Conservation (phyloP, 2,329 filamentous ascomycete genomes). For the Ceratocystis huliohia region DNA sequence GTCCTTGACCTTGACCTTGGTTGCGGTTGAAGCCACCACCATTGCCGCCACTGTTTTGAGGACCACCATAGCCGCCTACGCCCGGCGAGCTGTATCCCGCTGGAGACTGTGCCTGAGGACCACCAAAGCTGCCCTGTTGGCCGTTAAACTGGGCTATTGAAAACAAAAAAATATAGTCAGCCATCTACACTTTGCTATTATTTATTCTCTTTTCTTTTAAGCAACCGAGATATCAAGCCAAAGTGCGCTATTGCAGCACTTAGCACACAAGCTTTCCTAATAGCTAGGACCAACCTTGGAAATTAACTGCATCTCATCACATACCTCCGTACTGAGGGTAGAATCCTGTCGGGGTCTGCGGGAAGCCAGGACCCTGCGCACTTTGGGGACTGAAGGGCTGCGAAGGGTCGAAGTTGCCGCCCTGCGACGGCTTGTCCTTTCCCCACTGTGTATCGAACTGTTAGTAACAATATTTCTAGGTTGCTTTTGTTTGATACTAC, state of each 20-base stretch:
- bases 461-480: slow-evolving; percentile 24
- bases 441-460: slow-evolving; percentile 59
- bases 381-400: slow-evolving; percentile 60
- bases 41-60: slow-evolving; percentile 69
- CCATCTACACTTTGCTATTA: slow-evolving; percentile 19
- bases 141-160: slow-evolving; percentile 43
- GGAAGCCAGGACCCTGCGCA: slow-evolving; percentile 58
- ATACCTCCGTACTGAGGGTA: slow-evolving; percentile 88
- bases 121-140: slow-evolving; percentile 55
- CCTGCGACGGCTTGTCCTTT: slow-evolving; percentile 87
- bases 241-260: neutral
- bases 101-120: slow-evolving; percentile 44
- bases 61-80: slow-evolving; percentile 56
- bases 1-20: slow-evolving; percentile 40
- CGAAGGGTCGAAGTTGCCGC: slow-evolving; percentile 65
- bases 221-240: neutral
- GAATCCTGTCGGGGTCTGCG: slow-evolving; percentile 66
- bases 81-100: slow-evolving; percentile 52
- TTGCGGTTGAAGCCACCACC: slow-evolving; percentile 39
- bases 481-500: neutral
- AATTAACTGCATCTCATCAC: slow-evolving; percentile 25
- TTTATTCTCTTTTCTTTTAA: neutral
- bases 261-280: neutral
- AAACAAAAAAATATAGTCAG: slow-evolving; percentile 23
- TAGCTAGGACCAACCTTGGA: neutral